phyloP scores from a whole-genome alignment of 2,329 filamentous ascomycete genomes.

The Claviceps maximensis region DNA sequence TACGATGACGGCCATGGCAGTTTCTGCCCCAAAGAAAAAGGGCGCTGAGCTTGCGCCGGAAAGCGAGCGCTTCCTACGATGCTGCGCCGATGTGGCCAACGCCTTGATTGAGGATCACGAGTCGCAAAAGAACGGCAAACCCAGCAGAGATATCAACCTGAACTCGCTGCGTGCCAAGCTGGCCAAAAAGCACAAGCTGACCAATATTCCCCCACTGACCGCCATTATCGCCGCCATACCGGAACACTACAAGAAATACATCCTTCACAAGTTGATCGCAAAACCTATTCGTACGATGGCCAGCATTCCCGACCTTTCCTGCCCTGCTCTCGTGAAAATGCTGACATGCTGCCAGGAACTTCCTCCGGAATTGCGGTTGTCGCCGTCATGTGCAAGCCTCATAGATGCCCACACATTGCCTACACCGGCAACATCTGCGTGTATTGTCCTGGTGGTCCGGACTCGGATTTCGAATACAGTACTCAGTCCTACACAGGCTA shows the following conservation, averaged over 20 bases:
- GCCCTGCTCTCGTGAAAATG: not conserved
- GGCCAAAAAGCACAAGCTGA: constrained; percentile 83
- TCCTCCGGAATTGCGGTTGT: constrained; percentile 96
- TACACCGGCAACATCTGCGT: constrained; percentile 99
- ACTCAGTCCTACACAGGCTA: constrained; percentile 98
- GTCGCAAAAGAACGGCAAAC: constrained; percentile 58
- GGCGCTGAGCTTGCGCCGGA: constrained; percentile 69
- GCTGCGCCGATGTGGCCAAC: constrained; percentile 90
- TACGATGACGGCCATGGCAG: constrained; percentile 52
- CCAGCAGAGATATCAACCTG: constrained; percentile 80
- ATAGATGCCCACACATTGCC: constrained; percentile 92
- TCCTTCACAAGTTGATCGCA: constrained; percentile 86
- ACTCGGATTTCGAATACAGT: constrained; percentile 98
- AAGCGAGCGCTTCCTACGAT: constrained; percentile 86
- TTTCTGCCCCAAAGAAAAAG: constrained; percentile 58
- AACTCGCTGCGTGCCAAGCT: constrained; percentile 78
- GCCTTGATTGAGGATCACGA: constrained; percentile 92
- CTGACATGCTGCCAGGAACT: constrained; percentile 44
- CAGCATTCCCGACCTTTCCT: not conserved
- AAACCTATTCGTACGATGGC: constrained; percentile 69
- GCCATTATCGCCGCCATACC: constrained; percentile 97
- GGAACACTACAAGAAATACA: constrained; percentile 99
- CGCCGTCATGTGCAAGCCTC: constrained; percentile 98
- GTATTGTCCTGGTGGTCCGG: constrained; percentile 92
- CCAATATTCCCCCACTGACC: constrained; percentile 78